These are phyloP conservation scores for Magnaporthiopsis incrustans DNA, from an alignment of 2,329 filamentous ascomycete species.

Conservation along the genomic window DNA sequence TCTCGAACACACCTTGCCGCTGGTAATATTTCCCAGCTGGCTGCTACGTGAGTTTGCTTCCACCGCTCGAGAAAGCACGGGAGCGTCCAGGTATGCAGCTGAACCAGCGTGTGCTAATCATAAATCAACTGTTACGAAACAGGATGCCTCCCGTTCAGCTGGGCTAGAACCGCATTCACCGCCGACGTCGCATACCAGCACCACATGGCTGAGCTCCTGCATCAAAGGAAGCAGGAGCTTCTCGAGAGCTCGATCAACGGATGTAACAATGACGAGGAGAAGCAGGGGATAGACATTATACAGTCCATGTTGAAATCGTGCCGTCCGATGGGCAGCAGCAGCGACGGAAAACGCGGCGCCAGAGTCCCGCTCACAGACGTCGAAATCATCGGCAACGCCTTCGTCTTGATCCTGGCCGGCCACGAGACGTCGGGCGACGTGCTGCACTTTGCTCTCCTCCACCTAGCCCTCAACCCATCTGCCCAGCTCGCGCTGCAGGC, in stretches of 20 bases:
- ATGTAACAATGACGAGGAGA: constrained; percentile 30
- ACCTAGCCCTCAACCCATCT: constrained; percentile 56
- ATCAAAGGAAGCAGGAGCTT: constrained; percentile 46
- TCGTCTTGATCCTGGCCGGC: constrained; percentile 62
- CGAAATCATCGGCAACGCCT: constrained; percentile 67
- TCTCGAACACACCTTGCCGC: constrained; percentile 54
- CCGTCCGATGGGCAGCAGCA: constrained; percentile 1
- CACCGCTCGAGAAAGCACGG: background rate
- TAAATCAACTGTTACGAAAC: constrained; percentile 6
- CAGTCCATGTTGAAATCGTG: constrained; percentile 37
- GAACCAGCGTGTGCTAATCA: background rate
- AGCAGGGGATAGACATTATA: constrained; percentile 33
- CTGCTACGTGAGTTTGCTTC: constrained; percentile 36
- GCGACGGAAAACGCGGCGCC: constrained; percentile 15
- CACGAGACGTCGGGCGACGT: constrained; percentile 76
- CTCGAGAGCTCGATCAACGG: constrained; percentile 26
- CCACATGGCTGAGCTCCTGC: constrained; percentile 63
- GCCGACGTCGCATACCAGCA: constrained; percentile 55
- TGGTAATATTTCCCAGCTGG: constrained; percentile 52
- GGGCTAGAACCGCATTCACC: constrained; percentile 41
- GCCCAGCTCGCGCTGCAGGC: constrained; percentile 59
- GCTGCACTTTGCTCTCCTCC: constrained; percentile 62
- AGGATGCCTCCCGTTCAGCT: constrained; percentile 41
- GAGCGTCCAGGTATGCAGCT: background rate
- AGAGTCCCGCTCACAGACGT: constrained; percentile 39